phyloP scores from a whole-genome alignment of 306 rosid species.

The Cicer yamashitae region DNA sequence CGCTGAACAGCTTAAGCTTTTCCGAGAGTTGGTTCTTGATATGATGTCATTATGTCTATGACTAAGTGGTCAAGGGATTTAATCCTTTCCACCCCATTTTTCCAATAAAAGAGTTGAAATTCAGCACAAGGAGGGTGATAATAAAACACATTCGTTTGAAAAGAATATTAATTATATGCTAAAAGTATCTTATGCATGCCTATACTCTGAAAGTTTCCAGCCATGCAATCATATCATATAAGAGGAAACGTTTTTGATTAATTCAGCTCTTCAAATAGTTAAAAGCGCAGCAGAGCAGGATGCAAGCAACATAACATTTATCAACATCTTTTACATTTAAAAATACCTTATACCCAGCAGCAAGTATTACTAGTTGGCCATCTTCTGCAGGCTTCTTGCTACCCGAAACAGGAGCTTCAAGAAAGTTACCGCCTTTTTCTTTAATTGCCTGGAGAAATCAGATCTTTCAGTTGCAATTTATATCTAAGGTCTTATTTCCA shows the following conservation, averaged over 20 bases:
- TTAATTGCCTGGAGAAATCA: constrained; percentile 63
- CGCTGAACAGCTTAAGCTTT: not conserved
- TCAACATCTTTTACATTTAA: constrained; percentile 7
- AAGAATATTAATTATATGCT: not conserved
- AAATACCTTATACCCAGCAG: constrained; percentile 83
- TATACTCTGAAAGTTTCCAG: constrained; percentile 14
- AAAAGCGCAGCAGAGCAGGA: not conserved
- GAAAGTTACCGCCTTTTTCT: constrained; percentile 67
- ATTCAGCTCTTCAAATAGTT: constrained; percentile 30
- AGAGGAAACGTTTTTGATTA: constrained; percentile 20
- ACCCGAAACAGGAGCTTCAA: constrained; percentile 97
- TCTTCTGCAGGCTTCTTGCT: constrained; percentile 99
- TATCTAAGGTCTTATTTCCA: constrained; percentile 31
- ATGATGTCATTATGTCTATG: not conserved
- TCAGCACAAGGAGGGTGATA: constrained; percentile 1
- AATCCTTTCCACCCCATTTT: not conserved
- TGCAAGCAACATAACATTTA: constrained; percentile 27
- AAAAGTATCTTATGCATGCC: constrained; percentile 7
- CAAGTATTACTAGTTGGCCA: constrained; percentile 86
- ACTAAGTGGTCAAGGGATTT: not conserved
- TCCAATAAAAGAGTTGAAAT: not conserved
- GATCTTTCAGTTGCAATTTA: constrained; percentile 37
- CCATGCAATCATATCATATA: constrained; percentile 18
- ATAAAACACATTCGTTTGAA: constrained; percentile 5
- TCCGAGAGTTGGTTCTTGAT: not conserved